Conservation (phyloP, 2,329 filamentous ascomycete species). For the Colletotrichum tropicale region DNA sequence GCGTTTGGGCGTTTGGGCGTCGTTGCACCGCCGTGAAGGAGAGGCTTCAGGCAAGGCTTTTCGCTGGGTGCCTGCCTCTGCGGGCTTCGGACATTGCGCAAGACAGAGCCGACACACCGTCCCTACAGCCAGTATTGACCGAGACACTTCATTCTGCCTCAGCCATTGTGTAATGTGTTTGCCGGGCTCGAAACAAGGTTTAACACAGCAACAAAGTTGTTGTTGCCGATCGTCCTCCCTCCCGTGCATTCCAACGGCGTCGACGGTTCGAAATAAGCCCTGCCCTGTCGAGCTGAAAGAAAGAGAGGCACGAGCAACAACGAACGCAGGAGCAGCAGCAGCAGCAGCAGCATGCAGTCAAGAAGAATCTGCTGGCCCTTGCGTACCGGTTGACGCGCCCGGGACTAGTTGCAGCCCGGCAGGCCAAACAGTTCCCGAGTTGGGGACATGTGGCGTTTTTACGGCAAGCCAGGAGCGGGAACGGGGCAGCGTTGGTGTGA, state of each 20-base stretch:
- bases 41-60: not conserved
- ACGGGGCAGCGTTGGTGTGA: not conserved
- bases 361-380: not conserved
- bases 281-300: conserved; percentile 8
- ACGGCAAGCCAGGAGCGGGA: not conserved
- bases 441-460: not conserved
- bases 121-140: not conserved
- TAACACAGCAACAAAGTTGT: not conserved
- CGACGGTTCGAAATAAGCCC: not conserved
- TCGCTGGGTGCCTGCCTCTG: not conserved
- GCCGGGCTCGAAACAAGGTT: not conserved
- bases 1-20: not conserved
- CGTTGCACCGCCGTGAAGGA: not conserved
- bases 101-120: not conserved
- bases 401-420: not conserved
- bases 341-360: not conserved
- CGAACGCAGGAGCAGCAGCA: not conserved
- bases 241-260: not conserved
- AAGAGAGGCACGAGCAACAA: not conserved
- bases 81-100: not conserved
- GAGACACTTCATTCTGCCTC: not conserved
- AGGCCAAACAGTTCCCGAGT: not conserved
- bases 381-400: not conserved
- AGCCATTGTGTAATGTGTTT: not conserved
- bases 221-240: not conserved